Percentiles rank a stretch among this genome's conserved stretches.
These are phyloP conservation scores for Puccinia novopanici DNA, from an alignment of 1,284 basidiomycete species.

Conservation along the genomic window DNA sequence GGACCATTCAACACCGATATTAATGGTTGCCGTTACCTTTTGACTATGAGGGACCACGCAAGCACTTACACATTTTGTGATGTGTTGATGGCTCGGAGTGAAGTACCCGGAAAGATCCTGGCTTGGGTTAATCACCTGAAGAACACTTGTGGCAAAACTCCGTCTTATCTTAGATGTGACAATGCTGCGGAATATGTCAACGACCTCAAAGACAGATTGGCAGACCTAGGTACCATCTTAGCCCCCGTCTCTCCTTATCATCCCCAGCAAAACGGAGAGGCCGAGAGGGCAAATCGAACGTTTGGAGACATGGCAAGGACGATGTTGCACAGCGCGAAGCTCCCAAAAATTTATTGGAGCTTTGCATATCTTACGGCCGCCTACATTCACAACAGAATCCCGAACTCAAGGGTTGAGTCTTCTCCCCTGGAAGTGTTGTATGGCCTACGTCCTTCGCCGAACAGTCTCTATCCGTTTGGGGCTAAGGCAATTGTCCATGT, in stretches of 20 bases:
- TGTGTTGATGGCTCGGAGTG: background rate
- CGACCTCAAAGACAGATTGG: background rate
- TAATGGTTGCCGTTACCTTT: background rate
- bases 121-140: background rate
- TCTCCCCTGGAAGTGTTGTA: background rate
- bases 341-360: background rate
- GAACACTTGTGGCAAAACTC: background rate
- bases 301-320: slow-evolving; percentile 18
- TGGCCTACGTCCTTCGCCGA: no score
- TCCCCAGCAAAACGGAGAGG: slow-evolving; percentile 5
- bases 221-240: background rate
- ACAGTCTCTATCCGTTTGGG: background rate
- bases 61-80: slow-evolving; percentile 11
- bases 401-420: background rate
- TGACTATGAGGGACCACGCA: background rate
- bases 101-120: slow-evolving; percentile 13
- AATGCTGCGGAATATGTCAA: no score
- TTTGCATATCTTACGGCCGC: background rate
- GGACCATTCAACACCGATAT: background rate
- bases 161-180: background rate
- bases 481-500: background rate
- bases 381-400: background rate
- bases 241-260: background rate
- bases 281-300: background rate
- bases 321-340: background rate